These are phyloP conservation scores for Saussurea involucrata DNA, from an alignment of 129 eudicot species.

Conservation along the genomic window DNA sequence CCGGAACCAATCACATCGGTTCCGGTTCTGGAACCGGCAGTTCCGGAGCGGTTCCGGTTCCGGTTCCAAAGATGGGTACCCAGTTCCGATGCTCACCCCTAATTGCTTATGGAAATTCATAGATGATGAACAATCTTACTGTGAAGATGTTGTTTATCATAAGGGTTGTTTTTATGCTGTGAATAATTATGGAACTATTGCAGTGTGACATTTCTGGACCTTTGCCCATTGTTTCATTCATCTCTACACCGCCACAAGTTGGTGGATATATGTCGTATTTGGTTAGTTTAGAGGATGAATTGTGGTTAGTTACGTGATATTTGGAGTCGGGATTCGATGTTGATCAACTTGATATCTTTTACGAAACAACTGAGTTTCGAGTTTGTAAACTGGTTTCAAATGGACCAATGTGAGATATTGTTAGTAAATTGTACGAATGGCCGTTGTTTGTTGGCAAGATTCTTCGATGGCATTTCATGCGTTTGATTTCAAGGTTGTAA, in stretches of 20 bases:
- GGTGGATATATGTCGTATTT: constrained; percentile 77
- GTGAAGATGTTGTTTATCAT: constrained; percentile 65
- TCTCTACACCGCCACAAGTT: constrained; percentile 27
- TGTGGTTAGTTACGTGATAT: constrained; percentile 55
- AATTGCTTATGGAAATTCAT: constrained; percentile 49
- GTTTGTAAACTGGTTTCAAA: constrained; percentile 45
- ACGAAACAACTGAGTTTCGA: constrained; percentile 52
- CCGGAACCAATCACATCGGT: no score
- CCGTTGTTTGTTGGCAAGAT: constrained; percentile 68
- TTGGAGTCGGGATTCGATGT: constrained; percentile 55
- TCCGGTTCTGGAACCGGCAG: no score
- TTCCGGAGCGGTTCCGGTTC: no score
- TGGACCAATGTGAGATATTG: constrained; percentile 47
- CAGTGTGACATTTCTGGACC: constrained; percentile 45
- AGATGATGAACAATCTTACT: constrained; percentile 35
- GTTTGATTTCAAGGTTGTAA: constrained; percentile 55
- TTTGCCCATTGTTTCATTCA: constrained; percentile 32
- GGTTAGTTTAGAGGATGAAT: constrained; percentile 51
- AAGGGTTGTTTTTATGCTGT: constrained; percentile 60
- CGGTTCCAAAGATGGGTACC: no score
- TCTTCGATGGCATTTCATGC: constrained; percentile 59
- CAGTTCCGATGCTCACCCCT: no score
- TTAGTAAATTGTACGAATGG: constrained; percentile 42
- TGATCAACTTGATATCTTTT: constrained; percentile 41
- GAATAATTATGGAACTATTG: constrained; percentile 58